Conservation (phyloP, 441 rosid species). For the Pelargonium australe region DNA sequence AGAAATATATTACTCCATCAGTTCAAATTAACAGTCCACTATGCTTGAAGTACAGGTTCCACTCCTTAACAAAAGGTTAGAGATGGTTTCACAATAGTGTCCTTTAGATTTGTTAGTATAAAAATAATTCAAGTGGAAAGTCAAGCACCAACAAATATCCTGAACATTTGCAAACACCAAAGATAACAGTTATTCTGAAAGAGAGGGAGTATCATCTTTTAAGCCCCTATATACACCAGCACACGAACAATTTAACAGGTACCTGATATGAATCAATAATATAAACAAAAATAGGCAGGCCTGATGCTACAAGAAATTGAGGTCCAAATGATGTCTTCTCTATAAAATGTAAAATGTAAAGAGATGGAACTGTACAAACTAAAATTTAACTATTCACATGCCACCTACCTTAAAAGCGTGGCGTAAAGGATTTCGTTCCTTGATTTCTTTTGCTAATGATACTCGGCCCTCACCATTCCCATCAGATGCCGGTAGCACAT, state of each 20-base stretch:
- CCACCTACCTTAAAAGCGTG: constrained; percentile 75
- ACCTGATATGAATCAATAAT: neutral
- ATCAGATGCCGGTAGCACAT: constrained; percentile 82
- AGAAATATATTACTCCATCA: neutral
- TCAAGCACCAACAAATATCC: neutral
- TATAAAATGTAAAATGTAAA: neutral
- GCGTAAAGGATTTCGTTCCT: constrained; percentile 89
- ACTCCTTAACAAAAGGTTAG: neutral
- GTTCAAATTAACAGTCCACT: neutral
- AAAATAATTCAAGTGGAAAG: neutral
- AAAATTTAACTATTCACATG: constrained; percentile 6
- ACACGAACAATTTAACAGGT: neutral
- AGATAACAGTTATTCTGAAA: neutral
- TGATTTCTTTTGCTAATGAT: constrained; percentile 74
- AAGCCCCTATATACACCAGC: neutral
- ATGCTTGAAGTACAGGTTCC: neutral
- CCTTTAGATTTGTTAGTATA: neutral
- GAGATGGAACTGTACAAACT: neutral
- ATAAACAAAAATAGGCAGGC: neutral
- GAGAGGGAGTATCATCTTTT: neutral
- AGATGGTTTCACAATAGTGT: neutral
- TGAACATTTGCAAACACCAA: neutral
- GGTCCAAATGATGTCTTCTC: neutral
- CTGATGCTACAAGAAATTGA: neutral
- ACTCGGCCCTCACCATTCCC: constrained; percentile 75